phyloP scores from a whole-genome alignment of 1,284 basidiomycete genomes.

The Trichosporon sp. region DNA sequence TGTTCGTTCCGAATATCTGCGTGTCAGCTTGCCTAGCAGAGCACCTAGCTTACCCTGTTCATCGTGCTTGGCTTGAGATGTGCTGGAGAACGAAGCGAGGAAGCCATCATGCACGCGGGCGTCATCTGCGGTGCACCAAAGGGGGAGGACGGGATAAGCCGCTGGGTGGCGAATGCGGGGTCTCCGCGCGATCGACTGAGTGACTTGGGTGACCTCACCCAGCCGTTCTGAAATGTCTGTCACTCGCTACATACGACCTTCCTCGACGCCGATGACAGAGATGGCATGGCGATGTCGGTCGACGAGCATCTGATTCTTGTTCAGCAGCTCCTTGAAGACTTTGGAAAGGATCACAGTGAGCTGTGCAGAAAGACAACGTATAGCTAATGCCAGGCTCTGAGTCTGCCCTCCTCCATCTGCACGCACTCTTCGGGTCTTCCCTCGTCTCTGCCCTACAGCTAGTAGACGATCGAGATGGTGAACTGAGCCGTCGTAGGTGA shows the following conservation, averaged over 20 bases:
- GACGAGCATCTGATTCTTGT: background rate
- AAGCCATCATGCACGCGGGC: slow-evolving; percentile 10
- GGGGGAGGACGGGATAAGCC: slow-evolving; percentile 16
- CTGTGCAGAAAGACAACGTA: background rate
- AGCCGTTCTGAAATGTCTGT: background rate
- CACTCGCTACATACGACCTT: background rate
- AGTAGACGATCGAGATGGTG: slow-evolving; percentile 49
- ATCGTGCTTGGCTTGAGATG: slow-evolving; percentile 29
- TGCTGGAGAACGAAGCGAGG: background rate
- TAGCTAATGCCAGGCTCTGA: slow-evolving; percentile 35
- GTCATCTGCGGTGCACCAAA: background rate
- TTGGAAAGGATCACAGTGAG: background rate
- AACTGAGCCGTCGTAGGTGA: slow-evolving; percentile 16
- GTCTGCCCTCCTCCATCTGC: slow-evolving; percentile 41
- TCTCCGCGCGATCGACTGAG: background rate
- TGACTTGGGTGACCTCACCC: no score
- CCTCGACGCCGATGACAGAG: background rate
- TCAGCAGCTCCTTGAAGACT: background rate
- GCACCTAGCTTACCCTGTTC: slow-evolving; percentile 44
- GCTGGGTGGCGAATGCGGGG: slow-evolving; percentile 13
- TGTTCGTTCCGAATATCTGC: slow-evolving; percentile 75
- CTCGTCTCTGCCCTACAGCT: slow-evolving; percentile 50
- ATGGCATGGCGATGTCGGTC: background rate
- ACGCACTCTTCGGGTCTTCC: slow-evolving; percentile 50
- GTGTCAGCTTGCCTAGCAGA: slow-evolving; percentile 14